Percentiles rank a stretch among this genome's conserved stretches.
Conservation (phyloP, 2,329 filamentous ascomycete species). For the Apiospora rasikravindrae region DNA sequence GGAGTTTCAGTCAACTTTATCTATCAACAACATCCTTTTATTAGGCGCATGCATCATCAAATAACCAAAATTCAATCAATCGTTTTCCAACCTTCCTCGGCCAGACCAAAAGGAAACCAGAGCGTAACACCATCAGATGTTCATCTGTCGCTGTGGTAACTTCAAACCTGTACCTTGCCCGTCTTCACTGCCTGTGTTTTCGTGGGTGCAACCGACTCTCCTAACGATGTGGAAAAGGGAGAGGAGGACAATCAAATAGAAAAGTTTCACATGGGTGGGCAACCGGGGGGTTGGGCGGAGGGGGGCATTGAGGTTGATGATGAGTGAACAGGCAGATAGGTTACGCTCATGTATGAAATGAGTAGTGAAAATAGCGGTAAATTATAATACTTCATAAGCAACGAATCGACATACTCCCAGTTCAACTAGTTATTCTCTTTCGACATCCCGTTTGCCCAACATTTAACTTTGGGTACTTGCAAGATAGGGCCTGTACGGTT, state of each 20-base stretch:
- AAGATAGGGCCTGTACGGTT: not conserved
- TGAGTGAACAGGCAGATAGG: not conserved
- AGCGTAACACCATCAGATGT: not conserved
- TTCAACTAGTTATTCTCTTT: not conserved
- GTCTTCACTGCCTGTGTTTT: not conserved
- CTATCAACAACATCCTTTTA: not conserved
- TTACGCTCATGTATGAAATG: conserved; percentile 3
- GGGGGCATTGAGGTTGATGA: not conserved
- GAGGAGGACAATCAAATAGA: not conserved
- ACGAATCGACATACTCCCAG: not conserved
- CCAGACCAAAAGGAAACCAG: not conserved
- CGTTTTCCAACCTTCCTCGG: not conserved
- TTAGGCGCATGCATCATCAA: conserved; percentile 7
- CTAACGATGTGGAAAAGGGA: not conserved
- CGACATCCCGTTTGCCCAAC: not conserved
- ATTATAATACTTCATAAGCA: not conserved
- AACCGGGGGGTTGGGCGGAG: not conserved
- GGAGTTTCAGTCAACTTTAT: conserved; percentile 7
- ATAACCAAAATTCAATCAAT: not conserved
- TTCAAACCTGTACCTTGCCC: not conserved
- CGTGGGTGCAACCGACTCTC: not conserved
- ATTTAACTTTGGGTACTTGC: not conserved
- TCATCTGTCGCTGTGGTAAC: not conserved
- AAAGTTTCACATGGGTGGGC: not conserved
- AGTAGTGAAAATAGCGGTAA: not conserved